Percentiles rank a stretch among this genome's conserved stretches.
phyloP scores from a whole-genome alignment of 1,284 basidiomycete genomes.

The Cryptococcus floricola region DNA sequence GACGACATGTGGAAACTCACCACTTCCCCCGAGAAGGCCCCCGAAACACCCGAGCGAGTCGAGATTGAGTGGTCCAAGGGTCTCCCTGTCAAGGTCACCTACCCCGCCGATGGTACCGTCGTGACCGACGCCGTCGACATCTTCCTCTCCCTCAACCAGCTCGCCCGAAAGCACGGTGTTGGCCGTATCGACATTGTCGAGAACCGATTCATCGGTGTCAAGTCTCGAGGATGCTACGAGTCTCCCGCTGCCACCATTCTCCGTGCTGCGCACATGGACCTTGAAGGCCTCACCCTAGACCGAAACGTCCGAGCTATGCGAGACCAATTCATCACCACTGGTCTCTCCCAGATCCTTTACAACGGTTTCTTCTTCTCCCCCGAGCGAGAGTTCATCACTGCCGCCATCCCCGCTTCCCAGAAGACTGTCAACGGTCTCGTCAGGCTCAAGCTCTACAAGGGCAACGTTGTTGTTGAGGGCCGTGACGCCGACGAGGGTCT shows the following conservation, averaged over 20 bases:
- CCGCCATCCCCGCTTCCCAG: constrained; percentile 86
- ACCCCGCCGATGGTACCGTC: constrained; percentile 52
- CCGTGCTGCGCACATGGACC: constrained; percentile 89
- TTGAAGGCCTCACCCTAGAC: constrained; percentile 96
- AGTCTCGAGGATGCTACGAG: constrained; percentile 98
- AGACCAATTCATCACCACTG: constrained; percentile 90
- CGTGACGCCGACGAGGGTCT: constrained; percentile 82
- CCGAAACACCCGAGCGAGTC: constrained; percentile 74
- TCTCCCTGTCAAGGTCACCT: constrained; percentile 74
- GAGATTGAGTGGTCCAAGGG: constrained; percentile 80
- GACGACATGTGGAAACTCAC: constrained; percentile 99
- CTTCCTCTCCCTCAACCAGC: constrained; percentile 85
- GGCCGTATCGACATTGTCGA: constrained; percentile 98
- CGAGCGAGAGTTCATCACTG: constrained; percentile 90
- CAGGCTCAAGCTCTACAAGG: constrained; percentile 88
- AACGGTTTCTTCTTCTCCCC: constrained; percentile 92
- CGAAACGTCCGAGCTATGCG: constrained; percentile 91
- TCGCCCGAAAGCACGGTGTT: constrained; percentile 91
- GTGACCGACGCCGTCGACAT: constrained; percentile 92
- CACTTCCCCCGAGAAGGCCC: constrained; percentile 75
- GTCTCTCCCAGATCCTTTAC: constrained; percentile 88
- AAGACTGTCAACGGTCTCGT: constrained; percentile 94
- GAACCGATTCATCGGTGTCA: constrained; percentile 99
- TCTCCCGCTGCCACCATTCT: constrained; percentile 94
- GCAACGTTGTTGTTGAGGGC: constrained; percentile 91